A percentile compares a stretch with the other conserved stretches of the same genome.
Evolutionary conservation across 2,329 filamentous ascomycete genomes (phyloP).

Genomic region (Neocatenulostroma microsporum): DNA sequence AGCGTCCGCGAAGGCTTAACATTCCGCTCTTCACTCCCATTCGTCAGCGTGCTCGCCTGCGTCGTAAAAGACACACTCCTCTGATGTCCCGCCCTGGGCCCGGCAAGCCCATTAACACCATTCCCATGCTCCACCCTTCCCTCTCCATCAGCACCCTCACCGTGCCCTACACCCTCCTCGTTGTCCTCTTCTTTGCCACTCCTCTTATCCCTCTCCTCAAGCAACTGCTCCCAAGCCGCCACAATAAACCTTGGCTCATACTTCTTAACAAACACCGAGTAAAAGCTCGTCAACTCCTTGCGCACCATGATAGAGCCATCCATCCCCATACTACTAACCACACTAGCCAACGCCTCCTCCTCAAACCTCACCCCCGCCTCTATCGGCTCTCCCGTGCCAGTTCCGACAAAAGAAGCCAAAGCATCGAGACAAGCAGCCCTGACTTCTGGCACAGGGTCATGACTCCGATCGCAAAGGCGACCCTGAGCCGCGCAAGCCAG

Average conservation of each 20-base stretch:
- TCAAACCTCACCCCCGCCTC: slow-evolving; percentile 15
- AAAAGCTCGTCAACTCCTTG: slow-evolving; percentile 86
- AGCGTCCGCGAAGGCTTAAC: slow-evolving; percentile 36
- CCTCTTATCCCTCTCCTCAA: slow-evolving; percentile 54
- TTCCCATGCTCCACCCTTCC: slow-evolving; percentile 1
- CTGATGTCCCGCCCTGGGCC: background rate
- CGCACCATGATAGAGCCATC: slow-evolving; percentile 93
- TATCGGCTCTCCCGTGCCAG: slow-evolving; percentile 40
- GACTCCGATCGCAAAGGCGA: slow-evolving; percentile 69
- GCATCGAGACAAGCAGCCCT: slow-evolving; percentile 89
- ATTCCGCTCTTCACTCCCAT: background rate
- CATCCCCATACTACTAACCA: slow-evolving; percentile 81
- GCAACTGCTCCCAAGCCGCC: slow-evolving; percentile 80
- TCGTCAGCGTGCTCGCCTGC: background rate
- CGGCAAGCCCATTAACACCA: slow-evolving; percentile 1
- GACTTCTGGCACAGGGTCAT: slow-evolving; percentile 86
- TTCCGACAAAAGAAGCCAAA: slow-evolving; percentile 87
- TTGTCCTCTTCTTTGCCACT: slow-evolving; percentile 11
- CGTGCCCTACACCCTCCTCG: background rate
- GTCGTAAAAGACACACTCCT: slow-evolving; percentile 6
- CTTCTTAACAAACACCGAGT: slow-evolving; percentile 81
- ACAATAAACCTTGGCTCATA: slow-evolving; percentile 92
- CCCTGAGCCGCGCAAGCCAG: slow-evolving; percentile 79
- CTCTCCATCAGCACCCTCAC: background rate
- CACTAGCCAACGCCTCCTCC: slow-evolving; percentile 84